These are phyloP conservation scores for Epichloe gansuensis DNA, from an alignment of 2,329 filamentous ascomycete species.

Conservation along the genomic window DNA sequence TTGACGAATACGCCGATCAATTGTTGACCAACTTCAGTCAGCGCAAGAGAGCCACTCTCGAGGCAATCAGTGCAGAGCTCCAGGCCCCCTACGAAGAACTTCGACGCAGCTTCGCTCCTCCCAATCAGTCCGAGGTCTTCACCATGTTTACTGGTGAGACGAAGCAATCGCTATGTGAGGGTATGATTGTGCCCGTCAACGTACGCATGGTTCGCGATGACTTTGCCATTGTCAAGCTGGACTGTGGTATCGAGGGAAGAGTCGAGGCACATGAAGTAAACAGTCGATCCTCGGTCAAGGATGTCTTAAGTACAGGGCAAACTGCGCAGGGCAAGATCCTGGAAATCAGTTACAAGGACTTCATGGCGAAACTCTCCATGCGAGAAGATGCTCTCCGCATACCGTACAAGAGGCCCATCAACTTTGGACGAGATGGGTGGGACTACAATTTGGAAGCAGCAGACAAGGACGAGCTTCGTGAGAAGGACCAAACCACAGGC, in stretches of 20 bases:
- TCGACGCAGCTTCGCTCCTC: slow-evolving; percentile 60
- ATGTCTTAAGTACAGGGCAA: slow-evolving; percentile 66
- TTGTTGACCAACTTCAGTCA: slow-evolving; percentile 87
- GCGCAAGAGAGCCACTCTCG: slow-evolving; percentile 85
- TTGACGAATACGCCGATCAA: slow-evolving; percentile 95
- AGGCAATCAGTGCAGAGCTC: slow-evolving; percentile 89
- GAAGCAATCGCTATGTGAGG: slow-evolving; percentile 64
- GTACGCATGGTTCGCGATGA: slow-evolving; percentile 82
- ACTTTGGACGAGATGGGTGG: slow-evolving; percentile 72
- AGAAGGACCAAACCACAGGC: slow-evolving; percentile 75
- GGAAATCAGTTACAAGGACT: slow-evolving; percentile 75
- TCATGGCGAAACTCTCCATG: slow-evolving; percentile 72
- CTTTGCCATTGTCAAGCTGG: slow-evolving; percentile 84
- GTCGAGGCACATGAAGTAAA: slow-evolving; percentile 75
- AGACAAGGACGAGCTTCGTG: slow-evolving; percentile 70
- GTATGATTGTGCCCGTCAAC: slow-evolving; percentile 85
- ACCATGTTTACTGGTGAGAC: slow-evolving; percentile 96
- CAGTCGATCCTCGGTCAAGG: slow-evolving; percentile 55
- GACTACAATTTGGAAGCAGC: slow-evolving; percentile 68
- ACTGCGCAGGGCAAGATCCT: slow-evolving; percentile 79
- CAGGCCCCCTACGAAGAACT: slow-evolving; percentile 91
- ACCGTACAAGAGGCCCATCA: slow-evolving; percentile 55
- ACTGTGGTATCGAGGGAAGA: slow-evolving; percentile 86
- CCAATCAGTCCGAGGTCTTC: slow-evolving; percentile 71
- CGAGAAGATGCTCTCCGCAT: slow-evolving; percentile 67